Conservation (phyloP, 1,284 basidiomycete genomes). For the Vanrija humicola region DNA sequence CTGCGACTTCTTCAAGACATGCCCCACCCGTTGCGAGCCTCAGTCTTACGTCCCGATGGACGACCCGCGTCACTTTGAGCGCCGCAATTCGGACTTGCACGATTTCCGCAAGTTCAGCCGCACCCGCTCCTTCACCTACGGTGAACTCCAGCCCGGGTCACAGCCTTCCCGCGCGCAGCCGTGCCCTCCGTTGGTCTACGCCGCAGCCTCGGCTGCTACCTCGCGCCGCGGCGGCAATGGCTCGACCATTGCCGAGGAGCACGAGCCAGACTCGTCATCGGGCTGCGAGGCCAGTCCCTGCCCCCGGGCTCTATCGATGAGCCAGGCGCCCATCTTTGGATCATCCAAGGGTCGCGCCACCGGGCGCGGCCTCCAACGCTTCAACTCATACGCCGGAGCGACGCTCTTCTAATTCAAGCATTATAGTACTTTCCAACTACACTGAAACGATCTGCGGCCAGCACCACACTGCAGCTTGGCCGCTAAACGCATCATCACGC, state of each 20-base stretch:
- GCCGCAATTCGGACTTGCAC: slow-evolving; percentile 79
- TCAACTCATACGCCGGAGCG: slow-evolving; percentile 12
- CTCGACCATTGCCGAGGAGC: slow-evolving; percentile 34
- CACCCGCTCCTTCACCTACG: slow-evolving; percentile 79
- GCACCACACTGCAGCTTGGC: neutral
- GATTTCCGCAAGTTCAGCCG: slow-evolving; percentile 86
- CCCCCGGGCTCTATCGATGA: slow-evolving; percentile 27
- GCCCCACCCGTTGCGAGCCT: slow-evolving; percentile 68
- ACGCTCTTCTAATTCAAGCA: neutral
- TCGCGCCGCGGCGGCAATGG: slow-evolving; percentile 26
- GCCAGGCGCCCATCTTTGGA: slow-evolving; percentile 40
- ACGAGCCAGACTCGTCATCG: slow-evolving; percentile 33
- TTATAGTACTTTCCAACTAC: neutral
- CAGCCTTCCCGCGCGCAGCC: slow-evolving; percentile 19
- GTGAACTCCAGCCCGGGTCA: slow-evolving; percentile 53
- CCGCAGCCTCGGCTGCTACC: slow-evolving; percentile 37
- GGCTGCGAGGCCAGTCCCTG: slow-evolving; percentile 30
- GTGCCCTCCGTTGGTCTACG: slow-evolving; percentile 41
- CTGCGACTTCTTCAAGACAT: slow-evolving; percentile 73
- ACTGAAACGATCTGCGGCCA: neutral
- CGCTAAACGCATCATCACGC: neutral
- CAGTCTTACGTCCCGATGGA: slow-evolving; percentile 88
- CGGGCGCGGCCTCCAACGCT: slow-evolving; percentile 13
- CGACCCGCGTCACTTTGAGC: slow-evolving; percentile 73
- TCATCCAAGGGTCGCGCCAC: slow-evolving; percentile 35